Conservation (phyloP, 2,329 filamentous ascomycete species). For the Penicillium janthinellum region DNA sequence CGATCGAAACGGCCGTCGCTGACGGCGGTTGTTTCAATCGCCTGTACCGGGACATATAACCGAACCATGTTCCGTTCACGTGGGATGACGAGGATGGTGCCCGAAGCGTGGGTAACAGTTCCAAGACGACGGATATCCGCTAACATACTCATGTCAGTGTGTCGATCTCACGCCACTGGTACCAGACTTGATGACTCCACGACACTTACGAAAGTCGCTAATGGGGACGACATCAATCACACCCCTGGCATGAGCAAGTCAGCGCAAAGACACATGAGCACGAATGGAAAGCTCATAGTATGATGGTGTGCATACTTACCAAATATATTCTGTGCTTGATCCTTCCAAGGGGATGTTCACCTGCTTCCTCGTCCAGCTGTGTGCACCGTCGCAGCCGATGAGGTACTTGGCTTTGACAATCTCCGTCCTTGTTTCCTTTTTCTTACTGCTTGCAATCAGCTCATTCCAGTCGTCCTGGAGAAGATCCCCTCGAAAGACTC, state of each 20-base stretch:
- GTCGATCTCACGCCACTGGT: background rate
- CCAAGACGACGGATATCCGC: constrained; percentile 58
- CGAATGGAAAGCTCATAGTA: background rate
- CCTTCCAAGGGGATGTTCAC: constrained; percentile 60
- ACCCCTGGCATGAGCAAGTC: constrained; percentile 33
- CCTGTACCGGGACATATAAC: constrained; percentile 27
- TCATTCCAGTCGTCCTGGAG: constrained; percentile 60
- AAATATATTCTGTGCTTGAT: constrained; percentile 51
- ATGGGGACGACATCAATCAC: constrained; percentile 56
- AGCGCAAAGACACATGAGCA: background rate
- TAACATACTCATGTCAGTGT: constrained; percentile 12
- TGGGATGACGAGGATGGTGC: constrained; percentile 35
- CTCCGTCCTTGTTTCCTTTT: constrained; percentile 33
- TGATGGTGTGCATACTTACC: constrained; percentile 22
- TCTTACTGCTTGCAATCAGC: constrained; percentile 37
- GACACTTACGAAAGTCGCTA: constrained; percentile 40
- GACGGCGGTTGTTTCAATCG: constrained; percentile 8
- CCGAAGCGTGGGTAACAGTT: constrained; percentile 60
- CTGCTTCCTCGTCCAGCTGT: constrained; percentile 64
- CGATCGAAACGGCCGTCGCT: constrained; percentile 18
- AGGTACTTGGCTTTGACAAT: constrained; percentile 62
- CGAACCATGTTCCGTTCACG: constrained; percentile 26
- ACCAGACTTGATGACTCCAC: background rate
- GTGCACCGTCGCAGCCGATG: constrained; percentile 69
- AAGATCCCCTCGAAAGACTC: constrained; percentile 63